These are phyloP conservation scores for Rossbeevera mucosa DNA, from an alignment of 768 basidiomycete genomes.

Conservation along the genomic window DNA sequence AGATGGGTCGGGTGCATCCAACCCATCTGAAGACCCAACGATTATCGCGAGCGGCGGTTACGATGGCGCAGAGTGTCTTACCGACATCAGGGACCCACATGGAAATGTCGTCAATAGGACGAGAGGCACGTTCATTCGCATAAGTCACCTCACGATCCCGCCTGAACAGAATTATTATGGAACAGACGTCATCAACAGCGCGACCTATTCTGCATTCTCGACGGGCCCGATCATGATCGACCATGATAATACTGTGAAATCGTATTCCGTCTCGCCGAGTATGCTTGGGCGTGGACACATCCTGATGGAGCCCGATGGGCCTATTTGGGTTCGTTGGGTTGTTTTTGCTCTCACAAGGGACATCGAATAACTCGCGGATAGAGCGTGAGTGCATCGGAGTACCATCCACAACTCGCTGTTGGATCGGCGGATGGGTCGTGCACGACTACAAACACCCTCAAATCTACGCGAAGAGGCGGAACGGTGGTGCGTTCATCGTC, in stretches of 20 bases:
- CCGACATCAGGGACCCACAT: slow-evolving; percentile 69
- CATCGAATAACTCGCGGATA: slow-evolving; percentile 25
- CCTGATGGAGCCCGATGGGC: slow-evolving; percentile 69
- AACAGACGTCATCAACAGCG: slow-evolving; percentile 65
- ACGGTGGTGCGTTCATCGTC: slow-evolving; percentile 50
- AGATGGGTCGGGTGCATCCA: slow-evolving; percentile 42
- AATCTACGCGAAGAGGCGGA: slow-evolving; percentile 65
- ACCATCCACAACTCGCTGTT: slow-evolving; percentile 80
- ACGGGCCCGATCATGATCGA: slow-evolving; percentile 77
- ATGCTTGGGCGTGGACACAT: slow-evolving; percentile 72
- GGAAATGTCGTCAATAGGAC: slow-evolving; percentile 73
- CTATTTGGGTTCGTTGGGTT: slow-evolving; percentile 67
- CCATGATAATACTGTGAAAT: slow-evolving; percentile 77
- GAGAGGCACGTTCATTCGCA: slow-evolving; percentile 45
- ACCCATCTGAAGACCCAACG: slow-evolving; percentile 56
- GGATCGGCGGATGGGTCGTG: slow-evolving; percentile 83
- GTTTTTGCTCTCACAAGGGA: not conserved
- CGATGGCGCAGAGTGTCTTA: slow-evolving; percentile 72
- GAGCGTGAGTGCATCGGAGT: slow-evolving; percentile 74
- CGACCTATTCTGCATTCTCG: slow-evolving; percentile 62
- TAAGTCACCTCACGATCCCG: not conserved
- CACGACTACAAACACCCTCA: slow-evolving; percentile 65
- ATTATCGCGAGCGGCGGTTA: slow-evolving; percentile 75
- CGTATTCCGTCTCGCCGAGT: slow-evolving; percentile 63
- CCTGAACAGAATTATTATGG: not conserved